Evolutionary conservation across 768 basidiomycete species (phyloP), one percentile per base, ranked within the genome.

Genomic region (Piloderma croceum): DNA sequence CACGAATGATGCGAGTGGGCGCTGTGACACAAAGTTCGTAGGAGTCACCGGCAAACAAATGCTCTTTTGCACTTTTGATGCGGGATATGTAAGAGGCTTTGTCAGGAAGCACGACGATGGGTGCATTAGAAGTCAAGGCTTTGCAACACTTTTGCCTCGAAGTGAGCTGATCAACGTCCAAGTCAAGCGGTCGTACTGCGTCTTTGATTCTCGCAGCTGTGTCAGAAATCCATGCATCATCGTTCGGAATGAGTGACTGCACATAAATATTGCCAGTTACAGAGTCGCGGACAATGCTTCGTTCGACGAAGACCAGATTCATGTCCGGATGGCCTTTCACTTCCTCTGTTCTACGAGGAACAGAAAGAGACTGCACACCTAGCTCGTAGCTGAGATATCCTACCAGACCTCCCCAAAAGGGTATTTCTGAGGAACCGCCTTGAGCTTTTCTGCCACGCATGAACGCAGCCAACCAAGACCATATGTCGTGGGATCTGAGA

Each of bases 11-110:
- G 24, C 60, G 71, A 15, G 85, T 86, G 10, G 69, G 76, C 4
- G 84, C 83, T 2, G 93, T 96, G 23, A 96, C 67, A 48, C 92
- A 96, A 24, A 97, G 73, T 58, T 97, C 93, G 61, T 97, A 97
- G 3, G 89, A 89, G 55, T 96, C 86, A 3, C 93, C 93, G 22
- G 81, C 71, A 44, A 71, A 83, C 27, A 96, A 76, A 45, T 74
- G 70, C 41, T 87, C 79, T 53, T 90, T 79, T 10, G 88, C 85
- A 39, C 67, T 54, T 15, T 74, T 63, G 48, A 96, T 90, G 13
- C 75, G 75, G 20, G 73, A 60, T 22, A 83, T 75, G 61, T 97
- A 96, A 2, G 57, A 51, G 1, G 60, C 58, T 52, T 73, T 72
- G 48, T 79, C 70, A 0, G 86, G 84, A 29, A 81, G 56, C n/a